Evolutionary conservation across 768 basidiomycete genomes (phyloP).

Genomic region (Rickenella mellea): DNA sequence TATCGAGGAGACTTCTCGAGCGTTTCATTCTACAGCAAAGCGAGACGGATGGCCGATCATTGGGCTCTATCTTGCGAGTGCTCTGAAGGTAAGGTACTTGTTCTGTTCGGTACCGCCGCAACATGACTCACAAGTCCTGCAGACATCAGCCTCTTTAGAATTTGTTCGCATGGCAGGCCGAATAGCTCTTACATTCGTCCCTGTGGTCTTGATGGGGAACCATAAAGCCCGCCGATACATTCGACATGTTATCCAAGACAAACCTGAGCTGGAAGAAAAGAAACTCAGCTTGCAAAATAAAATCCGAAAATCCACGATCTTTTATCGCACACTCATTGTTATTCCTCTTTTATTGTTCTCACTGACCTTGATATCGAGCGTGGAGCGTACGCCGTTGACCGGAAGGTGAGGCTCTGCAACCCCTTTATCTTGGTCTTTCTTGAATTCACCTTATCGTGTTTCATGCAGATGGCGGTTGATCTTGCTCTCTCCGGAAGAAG

Average conservation of each 20-base stretch:
- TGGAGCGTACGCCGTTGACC: slow-evolving; percentile 77
- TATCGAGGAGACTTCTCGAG: too few species aligned
- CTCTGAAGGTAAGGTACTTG: too few species aligned
- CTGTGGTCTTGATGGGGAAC: slow-evolving; percentile 55
- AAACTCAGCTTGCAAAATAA: slow-evolving; percentile 35
- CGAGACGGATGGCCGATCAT: too few species aligned
- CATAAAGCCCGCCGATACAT: slow-evolving; percentile 27
- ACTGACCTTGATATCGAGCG: slow-evolving; percentile 60
- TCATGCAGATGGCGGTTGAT: slow-evolving; percentile 73
- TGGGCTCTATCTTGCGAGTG: too few species aligned
- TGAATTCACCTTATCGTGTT: slow-evolving; percentile 1
- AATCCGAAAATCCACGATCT: slow-evolving; percentile 37
- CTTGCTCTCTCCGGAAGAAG: slow-evolving; percentile 85
- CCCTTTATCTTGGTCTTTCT: not conserved
- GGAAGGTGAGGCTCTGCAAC: slow-evolving; percentile 45
- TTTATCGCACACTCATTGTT: slow-evolving; percentile 47
- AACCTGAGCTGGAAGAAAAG: slow-evolving; percentile 44
- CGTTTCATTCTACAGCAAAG: too few species aligned
- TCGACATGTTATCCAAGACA: slow-evolving; percentile 14
- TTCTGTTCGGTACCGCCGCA: too few species aligned
- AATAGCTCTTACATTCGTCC: slow-evolving; percentile 67
- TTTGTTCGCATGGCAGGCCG: slow-evolving; percentile 61
- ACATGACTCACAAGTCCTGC: too few species aligned
- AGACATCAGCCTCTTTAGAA: slow-evolving; percentile 72
- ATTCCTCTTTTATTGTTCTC: slow-evolving; percentile 56